Evolutionary conservation across 1,284 basidiomycete species (phyloP).

Genomic region (Heterobasidion irregulare): DNA sequence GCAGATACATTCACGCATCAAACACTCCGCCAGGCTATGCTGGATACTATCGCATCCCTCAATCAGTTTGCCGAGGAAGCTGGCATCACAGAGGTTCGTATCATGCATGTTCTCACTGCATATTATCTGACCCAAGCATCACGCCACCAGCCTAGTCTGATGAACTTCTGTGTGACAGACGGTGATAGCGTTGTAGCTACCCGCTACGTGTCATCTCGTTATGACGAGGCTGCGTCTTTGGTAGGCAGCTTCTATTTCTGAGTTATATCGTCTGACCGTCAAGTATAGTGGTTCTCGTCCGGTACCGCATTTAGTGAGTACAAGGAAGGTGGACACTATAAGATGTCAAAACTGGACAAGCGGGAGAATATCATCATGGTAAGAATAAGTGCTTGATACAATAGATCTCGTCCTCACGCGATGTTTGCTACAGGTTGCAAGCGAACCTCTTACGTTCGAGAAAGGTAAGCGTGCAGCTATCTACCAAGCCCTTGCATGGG

Average conservation of each 20-base stretch:
- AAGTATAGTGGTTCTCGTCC: slow-evolving; percentile 82
- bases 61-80: slow-evolving; percentile 73
- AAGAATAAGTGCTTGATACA: slow-evolving; percentile 6
- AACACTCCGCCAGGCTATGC: slow-evolving; percentile 73
- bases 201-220: slow-evolving; percentile 87
- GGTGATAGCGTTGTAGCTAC: slow-evolving; percentile 91
- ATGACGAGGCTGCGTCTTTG: slow-evolving; percentile 89
- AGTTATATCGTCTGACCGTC: slow-evolving; percentile 4
- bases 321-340: slow-evolving; percentile 80
- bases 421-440: slow-evolving; percentile 52
- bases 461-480: slow-evolving; percentile 44
- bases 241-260: slow-evolving; percentile 22
- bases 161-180: slow-evolving; percentile 97
- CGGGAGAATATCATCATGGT: slow-evolving; percentile 91
- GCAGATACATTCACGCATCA: slow-evolving; percentile 60
- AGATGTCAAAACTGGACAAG: slow-evolving; percentile 95
- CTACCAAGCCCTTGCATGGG: slow-evolving; percentile 7
- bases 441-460: slow-evolving; percentile 92
- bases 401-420: background rate
- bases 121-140: background rate
- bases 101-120: background rate
- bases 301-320: slow-evolving; percentile 93
- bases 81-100: slow-evolving; percentile 58
- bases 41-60: slow-evolving; percentile 74
- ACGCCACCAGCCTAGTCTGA: slow-evolving; percentile 64